These are phyloP conservation scores for Glycine soja DNA, from an alignment of 306 rosid genomes.

Conservation along the genomic window DNA sequence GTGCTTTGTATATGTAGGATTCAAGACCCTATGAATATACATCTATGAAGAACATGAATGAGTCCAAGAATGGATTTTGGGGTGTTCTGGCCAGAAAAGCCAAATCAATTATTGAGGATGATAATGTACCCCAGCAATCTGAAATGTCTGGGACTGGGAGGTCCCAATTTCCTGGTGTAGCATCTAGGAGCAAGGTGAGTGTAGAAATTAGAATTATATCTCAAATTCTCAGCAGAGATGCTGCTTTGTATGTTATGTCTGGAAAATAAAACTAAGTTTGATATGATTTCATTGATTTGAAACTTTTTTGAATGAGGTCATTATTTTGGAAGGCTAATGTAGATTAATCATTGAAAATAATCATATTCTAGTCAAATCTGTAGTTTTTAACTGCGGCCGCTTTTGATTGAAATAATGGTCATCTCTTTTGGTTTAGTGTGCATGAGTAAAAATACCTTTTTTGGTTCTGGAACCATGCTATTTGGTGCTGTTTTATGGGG, in stretches of 20 bases:
- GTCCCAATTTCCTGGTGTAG: constrained; percentile 55
- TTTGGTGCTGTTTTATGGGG: not conserved
- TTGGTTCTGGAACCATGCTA: not conserved
- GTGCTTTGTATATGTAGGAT: constrained; percentile 56
- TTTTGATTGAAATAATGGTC: not conserved
- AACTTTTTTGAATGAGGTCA: constrained; percentile 11
- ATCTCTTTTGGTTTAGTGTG: not conserved
- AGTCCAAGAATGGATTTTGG: constrained; percentile 94
- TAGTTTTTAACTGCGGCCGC: not conserved
- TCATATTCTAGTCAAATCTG: constrained; percentile 10
- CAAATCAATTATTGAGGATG: constrained; percentile 85
- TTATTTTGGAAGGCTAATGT: constrained; percentile 20
- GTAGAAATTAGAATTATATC: constrained; percentile 17
- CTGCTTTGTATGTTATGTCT: constrained; percentile 26
- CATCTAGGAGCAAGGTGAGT: constrained; percentile 76
- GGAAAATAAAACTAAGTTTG: not conserved
- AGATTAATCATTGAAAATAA: constrained; percentile 10
- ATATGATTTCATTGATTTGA: constrained; percentile 25
- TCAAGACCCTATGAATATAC: constrained; percentile 72
- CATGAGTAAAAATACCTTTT: not conserved
- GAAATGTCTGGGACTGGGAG: constrained; percentile 54
- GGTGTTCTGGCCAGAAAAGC: constrained; percentile 91
- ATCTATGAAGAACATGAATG: constrained; percentile 74
- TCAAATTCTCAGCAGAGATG: constrained; percentile 26
- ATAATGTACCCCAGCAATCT: constrained; percentile 54